Percentiles rank a stretch among this genome's conserved stretches.
Evolutionary conservation across 2,329 filamentous ascomycete genomes (phyloP).

Genomic region (Alternaria arbusti): DNA sequence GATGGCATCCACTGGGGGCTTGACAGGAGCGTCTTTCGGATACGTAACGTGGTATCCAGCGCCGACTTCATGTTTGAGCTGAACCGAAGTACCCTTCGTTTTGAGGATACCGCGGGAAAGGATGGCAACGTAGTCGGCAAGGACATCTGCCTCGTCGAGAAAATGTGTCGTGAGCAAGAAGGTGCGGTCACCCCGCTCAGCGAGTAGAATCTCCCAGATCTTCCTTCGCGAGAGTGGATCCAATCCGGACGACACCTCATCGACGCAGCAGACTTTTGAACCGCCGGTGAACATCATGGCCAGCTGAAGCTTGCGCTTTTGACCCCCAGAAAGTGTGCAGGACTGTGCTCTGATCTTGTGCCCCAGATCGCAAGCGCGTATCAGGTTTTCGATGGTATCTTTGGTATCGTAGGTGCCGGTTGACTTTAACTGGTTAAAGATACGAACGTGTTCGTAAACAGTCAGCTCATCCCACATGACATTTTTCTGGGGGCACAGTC

Average conservation of each 20-base stretch:
- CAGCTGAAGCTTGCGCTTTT: constrained; percentile 90
- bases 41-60: constrained; percentile 77
- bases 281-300: constrained; percentile 96
- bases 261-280: constrained; percentile 85
- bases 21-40: constrained; percentile 51
- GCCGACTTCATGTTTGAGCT: constrained; percentile 81
- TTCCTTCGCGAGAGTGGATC: constrained; percentile 87
- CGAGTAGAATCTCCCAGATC: constrained; percentile 91
- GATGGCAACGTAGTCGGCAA: constrained; percentile 88
- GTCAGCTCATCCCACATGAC: constrained; percentile 91
- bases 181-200: constrained; percentile 80
- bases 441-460: constrained; percentile 80
- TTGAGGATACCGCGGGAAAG: constrained; percentile 83
- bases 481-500: constrained; percentile 91
- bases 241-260: constrained; percentile 88
- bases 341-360: constrained; percentile 75
- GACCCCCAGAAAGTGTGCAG: constrained; percentile 83
- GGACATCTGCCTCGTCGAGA: constrained; percentile 87
- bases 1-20: constrained; percentile 53
- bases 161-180: constrained; percentile 93
- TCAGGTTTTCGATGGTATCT: constrained; percentile 67
- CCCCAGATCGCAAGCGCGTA: constrained; percentile 74
- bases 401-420: constrained; percentile 58
- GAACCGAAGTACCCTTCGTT: constrained; percentile 82
- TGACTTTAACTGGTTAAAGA: constrained; percentile 85